Percentiles rank a stretch among this genome's conserved stretches.
These are phyloP conservation scores for Russula emetica DNA, from an alignment of 768 basidiomycete genomes.

Conservation along the genomic window DNA sequence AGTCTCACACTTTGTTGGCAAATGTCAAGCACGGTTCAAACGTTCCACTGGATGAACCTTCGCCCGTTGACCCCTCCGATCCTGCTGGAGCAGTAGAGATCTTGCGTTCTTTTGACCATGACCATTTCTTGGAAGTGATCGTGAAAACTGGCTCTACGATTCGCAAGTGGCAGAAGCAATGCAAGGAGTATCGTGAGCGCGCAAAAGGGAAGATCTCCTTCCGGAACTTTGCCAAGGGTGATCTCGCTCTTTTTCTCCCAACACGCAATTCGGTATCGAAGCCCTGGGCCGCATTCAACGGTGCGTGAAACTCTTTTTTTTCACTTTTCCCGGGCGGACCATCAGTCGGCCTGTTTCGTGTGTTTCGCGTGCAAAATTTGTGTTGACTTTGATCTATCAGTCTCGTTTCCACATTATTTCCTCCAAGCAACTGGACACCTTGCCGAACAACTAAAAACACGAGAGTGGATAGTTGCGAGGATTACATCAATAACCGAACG, in stretches of 20 bases:
- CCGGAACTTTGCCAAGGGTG: constrained; percentile 90
- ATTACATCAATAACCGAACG: constrained; percentile 86
- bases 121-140: constrained; percentile 79
- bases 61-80: constrained; percentile 75
- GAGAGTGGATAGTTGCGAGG: constrained; percentile 94
- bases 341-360: background rate
- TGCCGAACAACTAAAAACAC: constrained; percentile 81
- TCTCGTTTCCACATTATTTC: constrained; percentile 97
- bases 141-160: constrained; percentile 79
- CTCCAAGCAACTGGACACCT: constrained; percentile 82
- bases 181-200: constrained; percentile 92
- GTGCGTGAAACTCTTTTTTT: constrained; percentile 41
- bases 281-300: constrained; percentile 98
- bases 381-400: constrained; percentile 44
- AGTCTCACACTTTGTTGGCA: constrained; percentile 32
- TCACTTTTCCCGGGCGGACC: background rate
- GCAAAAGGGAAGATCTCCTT: constrained; percentile 96
- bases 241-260: constrained; percentile 92
- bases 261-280: constrained; percentile 91
- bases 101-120: constrained; percentile 74
- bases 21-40: constrained; percentile 49
- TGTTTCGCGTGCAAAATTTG: background rate
- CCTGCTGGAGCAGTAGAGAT: constrained; percentile 63
- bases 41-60: constrained; percentile 54
- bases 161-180: constrained; percentile 96